Evolutionary conservation across 306 rosid species (phyloP).

Genomic region (Phaseolus lunatus): DNA sequence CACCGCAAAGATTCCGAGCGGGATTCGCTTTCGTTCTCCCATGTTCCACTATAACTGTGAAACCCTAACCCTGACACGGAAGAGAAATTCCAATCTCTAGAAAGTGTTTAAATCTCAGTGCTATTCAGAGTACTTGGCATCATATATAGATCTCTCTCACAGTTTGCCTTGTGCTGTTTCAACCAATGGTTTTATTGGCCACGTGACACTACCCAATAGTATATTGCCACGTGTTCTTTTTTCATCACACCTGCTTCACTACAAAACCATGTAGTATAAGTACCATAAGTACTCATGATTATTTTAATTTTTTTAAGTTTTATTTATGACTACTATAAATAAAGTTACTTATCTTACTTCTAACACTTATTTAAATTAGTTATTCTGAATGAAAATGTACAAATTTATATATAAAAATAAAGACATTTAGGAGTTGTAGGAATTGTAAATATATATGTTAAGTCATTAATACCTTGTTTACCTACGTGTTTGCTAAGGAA

Average conservation of each 20-base stretch:
- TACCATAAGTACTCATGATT: too few species aligned
- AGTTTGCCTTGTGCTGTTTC: slow-evolving; percentile 54
- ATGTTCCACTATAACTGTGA: slow-evolving; percentile 7
- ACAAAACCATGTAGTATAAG: background rate
- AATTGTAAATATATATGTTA: too few species aligned
- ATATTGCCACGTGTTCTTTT: slow-evolving; percentile 51
- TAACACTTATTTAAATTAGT: too few species aligned
- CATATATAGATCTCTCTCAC: slow-evolving; percentile 49
- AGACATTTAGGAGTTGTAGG: too few species aligned
- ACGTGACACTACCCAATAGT: slow-evolving; percentile 56
- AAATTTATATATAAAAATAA: too few species aligned
- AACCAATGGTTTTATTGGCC: slow-evolving; percentile 63
- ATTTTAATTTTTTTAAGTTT: too few species aligned
- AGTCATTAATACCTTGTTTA: too few species aligned
- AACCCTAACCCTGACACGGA: slow-evolving; percentile 37
- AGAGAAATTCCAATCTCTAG: background rate
- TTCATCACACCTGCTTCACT: slow-evolving; percentile 5
- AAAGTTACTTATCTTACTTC: too few species aligned
- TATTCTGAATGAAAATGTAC: too few species aligned
- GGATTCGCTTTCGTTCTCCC: slow-evolving; percentile 48
- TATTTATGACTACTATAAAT: too few species aligned
- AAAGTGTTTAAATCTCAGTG: slow-evolving; percentile 3
- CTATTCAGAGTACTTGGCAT: background rate
- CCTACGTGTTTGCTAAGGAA: too few species aligned
- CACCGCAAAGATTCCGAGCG: slow-evolving; percentile 43